Evolutionary conservation across 352 stramenopile species (phyloP).

Genomic region (Nothophytophthora sp.): DNA sequence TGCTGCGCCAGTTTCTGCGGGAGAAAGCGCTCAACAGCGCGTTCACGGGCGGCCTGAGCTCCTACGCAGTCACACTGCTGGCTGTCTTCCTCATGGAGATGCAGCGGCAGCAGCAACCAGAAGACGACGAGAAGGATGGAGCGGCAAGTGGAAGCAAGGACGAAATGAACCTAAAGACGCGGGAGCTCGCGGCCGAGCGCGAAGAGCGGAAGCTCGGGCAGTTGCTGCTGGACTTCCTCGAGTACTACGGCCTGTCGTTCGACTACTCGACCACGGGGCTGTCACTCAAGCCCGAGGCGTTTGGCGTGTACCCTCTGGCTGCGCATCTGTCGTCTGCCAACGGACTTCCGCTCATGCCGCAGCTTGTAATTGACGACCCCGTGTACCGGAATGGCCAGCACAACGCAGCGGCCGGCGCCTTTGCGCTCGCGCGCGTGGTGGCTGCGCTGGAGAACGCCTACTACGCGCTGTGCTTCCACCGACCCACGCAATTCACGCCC

Average conservation of each 20-base stretch:
- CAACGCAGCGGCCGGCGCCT: conserved; percentile 76
- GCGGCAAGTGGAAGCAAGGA: not conserved
- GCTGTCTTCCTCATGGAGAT: conserved; percentile 82
- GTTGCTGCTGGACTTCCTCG: conserved; percentile 85
- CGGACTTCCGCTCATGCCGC: conserved; percentile 57
- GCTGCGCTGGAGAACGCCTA: conserved; percentile 82
- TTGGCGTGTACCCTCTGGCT: conserved; percentile 76
- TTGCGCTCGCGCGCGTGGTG: conserved; percentile 78
- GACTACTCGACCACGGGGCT: conserved; percentile 78
- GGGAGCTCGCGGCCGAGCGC: conserved; percentile 17
- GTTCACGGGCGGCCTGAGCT: conserved; percentile 89
- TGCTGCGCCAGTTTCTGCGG: conserved; percentile 86
- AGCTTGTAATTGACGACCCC: conserved; percentile 84
- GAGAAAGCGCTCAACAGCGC: conserved; percentile 90
- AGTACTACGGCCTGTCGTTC: conserved; percentile 90
- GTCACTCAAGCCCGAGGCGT: conserved; percentile 77
- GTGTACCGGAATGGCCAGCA: conserved; percentile 78
- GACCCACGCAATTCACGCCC: conserved; percentile 70
- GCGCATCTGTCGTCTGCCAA: conserved; percentile 41
- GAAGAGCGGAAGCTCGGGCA: conserved; percentile 45
- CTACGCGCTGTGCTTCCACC: conserved; percentile 79
- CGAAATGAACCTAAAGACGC: not conserved
- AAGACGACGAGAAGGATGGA: conserved; percentile 13
- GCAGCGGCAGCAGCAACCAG: conserved; percentile 48
- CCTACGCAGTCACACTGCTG: conserved; percentile 87